Percentiles rank a stretch among this genome's conserved stretches.
phyloP scores from a whole-genome alignment of 2,329 filamentous ascomycete genomes.

The Aquanectria penicillioides region DNA sequence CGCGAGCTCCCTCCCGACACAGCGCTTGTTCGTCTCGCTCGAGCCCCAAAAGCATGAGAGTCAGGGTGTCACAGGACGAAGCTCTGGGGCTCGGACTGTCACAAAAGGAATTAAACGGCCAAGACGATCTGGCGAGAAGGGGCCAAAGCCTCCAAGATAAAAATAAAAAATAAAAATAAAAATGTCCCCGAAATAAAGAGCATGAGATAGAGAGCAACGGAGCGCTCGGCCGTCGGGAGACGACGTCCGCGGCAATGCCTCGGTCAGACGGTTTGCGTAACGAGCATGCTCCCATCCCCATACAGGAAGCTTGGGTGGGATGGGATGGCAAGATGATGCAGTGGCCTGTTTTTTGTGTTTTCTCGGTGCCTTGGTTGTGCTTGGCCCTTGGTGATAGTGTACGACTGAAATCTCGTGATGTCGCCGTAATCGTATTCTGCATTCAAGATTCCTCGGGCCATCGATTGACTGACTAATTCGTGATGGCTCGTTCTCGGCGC shows the following conservation, averaged over 20 bases:
- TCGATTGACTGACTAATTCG: neutral
- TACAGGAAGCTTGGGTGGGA: neutral
- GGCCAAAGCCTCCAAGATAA: no score
- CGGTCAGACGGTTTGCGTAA: neutral
- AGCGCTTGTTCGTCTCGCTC: neutral
- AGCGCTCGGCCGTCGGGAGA: no score
- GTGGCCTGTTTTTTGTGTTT: conserved; percentile 4
- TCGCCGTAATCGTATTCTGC: conserved; percentile 16
- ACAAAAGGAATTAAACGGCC: no score
- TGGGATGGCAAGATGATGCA: neutral
- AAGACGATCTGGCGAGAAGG: no score
- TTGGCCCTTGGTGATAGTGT: neutral
- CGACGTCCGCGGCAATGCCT: neutral
- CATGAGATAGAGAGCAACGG: no score
- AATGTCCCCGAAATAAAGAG: no score
- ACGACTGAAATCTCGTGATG: conserved; percentile 4
- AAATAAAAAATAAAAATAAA: no score
- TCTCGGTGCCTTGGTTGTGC: neutral
- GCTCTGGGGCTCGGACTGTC: neutral
- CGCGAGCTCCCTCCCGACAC: no score
- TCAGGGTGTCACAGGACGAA: conserved; percentile 5
- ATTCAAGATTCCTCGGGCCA: neutral
- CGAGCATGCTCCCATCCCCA: neutral
- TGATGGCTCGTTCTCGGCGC: no score
- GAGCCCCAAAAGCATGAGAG: neutral